These are phyloP conservation scores for Colletotrichum chlorophyti DNA, from an alignment of 2,329 filamentous ascomycete species.

Conservation along the genomic window DNA sequence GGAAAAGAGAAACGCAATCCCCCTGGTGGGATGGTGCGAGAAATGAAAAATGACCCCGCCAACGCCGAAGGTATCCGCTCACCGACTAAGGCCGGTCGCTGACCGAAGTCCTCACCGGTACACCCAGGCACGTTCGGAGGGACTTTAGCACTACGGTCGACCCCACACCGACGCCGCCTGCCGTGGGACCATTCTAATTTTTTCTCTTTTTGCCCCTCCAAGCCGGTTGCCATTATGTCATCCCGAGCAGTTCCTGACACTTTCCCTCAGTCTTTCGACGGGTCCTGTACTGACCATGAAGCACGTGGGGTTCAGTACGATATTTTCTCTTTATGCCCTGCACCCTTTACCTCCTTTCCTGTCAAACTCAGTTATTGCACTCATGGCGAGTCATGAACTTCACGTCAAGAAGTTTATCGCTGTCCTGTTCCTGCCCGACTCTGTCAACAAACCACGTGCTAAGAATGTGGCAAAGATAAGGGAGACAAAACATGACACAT, in stretches of 20 bases:
- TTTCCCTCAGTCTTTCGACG: slow-evolving; percentile 10
- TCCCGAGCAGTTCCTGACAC: neutral
- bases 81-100: neutral
- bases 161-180: neutral
- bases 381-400: too few species aligned
- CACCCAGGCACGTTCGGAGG: too few species aligned
- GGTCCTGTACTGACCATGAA: neutral
- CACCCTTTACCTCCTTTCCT: too few species aligned
- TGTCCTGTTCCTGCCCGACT: too few species aligned
- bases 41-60: slow-evolving; percentile 25
- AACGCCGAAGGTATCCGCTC: slow-evolving; percentile 30
- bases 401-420: too few species aligned
- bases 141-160: too few species aligned
- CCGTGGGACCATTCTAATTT: neutral
- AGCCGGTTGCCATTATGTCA: slow-evolving; percentile 22
- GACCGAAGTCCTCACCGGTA: too few species aligned
- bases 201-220: slow-evolving; percentile 9
- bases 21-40: slow-evolving; percentile 25
- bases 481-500: too few species aligned
- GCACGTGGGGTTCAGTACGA: neutral
- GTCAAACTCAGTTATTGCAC: too few species aligned
- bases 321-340: too few species aligned
- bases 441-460: too few species aligned
- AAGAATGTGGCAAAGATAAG: too few species aligned
- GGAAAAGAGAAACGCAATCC: slow-evolving; percentile 26